These are phyloP conservation scores for Suillus subluteus DNA, from an alignment of 768 basidiomycete species.

Conservation along the genomic window DNA sequence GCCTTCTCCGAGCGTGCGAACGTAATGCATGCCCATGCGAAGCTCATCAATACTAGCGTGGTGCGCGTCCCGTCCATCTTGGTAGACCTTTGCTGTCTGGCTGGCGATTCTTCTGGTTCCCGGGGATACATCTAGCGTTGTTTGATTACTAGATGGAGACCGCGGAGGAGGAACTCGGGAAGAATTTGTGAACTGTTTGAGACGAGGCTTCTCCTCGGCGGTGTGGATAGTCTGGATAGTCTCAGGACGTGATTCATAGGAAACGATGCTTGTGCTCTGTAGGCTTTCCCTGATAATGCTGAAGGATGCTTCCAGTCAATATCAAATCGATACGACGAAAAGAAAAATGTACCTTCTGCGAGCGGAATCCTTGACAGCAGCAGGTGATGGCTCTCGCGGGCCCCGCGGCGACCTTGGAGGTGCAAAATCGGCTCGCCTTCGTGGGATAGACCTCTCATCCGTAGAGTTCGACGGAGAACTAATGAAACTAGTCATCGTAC, in stretches of 20 bases:
- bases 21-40: conserved; percentile 69
- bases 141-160: conserved; percentile 36
- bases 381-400: conserved; percentile 26
- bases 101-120: conserved; percentile 53
- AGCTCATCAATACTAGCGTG: conserved; percentile 61
- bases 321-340: conserved; percentile 36
- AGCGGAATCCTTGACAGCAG: conserved; percentile 25
- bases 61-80: conserved; percentile 35
- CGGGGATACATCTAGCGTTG: conserved; percentile 25
- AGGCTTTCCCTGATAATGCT: conserved; percentile 57
- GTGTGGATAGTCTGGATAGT: conserved; percentile 24
- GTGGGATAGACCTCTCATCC: conserved; percentile 65
- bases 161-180: conserved; percentile 67
- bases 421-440: conserved; percentile 69
- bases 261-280: conserved; percentile 43
- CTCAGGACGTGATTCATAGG: conserved; percentile 38
- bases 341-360: conserved; percentile 33
- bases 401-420: conserved; percentile 55
- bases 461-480: conserved; percentile 70
- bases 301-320: conserved; percentile 39
- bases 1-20: conserved; percentile 68
- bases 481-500: conserved; percentile 48
- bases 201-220: conserved; percentile 50
- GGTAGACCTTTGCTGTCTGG: conserved; percentile 65
- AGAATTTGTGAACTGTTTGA: conserved; percentile 74